Evolutionary conservation across 345 rosid species (phyloP).

Genomic region (Ceriops tagal): DNA sequence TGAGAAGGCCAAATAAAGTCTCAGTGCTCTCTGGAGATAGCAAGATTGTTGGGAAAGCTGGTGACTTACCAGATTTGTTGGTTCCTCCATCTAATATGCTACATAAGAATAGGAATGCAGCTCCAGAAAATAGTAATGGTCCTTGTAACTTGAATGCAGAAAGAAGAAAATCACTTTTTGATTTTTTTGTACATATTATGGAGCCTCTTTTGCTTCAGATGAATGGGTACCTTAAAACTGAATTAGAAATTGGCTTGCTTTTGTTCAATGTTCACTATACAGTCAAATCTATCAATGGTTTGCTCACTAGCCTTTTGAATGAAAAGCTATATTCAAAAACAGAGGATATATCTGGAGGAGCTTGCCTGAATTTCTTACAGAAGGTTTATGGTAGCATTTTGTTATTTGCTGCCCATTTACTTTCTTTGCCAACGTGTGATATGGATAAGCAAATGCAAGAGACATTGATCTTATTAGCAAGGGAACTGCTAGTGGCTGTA

Average conservation of each 20-base stretch:
- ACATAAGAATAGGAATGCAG: slow-evolving; percentile 23
- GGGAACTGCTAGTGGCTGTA: slow-evolving; percentile 54
- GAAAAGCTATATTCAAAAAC: slow-evolving; percentile 61
- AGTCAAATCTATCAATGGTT: slow-evolving; percentile 51
- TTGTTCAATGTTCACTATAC: slow-evolving; percentile 45
- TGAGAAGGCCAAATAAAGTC: slow-evolving; percentile 50
- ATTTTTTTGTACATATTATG: slow-evolving; percentile 75
- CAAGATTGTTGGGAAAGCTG: slow-evolving; percentile 24
- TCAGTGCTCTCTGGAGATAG: slow-evolving; percentile 36
- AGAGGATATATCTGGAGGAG: slow-evolving; percentile 78
- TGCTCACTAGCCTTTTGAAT: slow-evolving; percentile 46
- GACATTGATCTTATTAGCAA: slow-evolving; percentile 44
- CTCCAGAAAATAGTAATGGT: slow-evolving; percentile 35
- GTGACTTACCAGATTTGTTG: slow-evolving; percentile 32
- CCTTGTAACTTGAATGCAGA: slow-evolving; percentile 51
- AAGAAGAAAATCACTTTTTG: slow-evolving; percentile 61
- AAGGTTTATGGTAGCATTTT: slow-evolving; percentile 46
- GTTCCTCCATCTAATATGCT: slow-evolving; percentile 20
- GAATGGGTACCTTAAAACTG: slow-evolving; percentile 38
- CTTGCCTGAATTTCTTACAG: slow-evolving; percentile 65
- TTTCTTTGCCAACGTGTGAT: slow-evolving; percentile 27
- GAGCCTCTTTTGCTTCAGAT: slow-evolving; percentile 69
- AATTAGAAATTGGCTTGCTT: slow-evolving; percentile 32
- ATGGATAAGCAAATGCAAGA: slow-evolving; percentile 29
- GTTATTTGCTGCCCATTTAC: slow-evolving; percentile 46